Percentiles rank a stretch among this genome's conserved stretches.
phyloP scores from a whole-genome alignment of 495 filamentous ascomycete species.

The Oleoguttula mirabilis region DNA sequence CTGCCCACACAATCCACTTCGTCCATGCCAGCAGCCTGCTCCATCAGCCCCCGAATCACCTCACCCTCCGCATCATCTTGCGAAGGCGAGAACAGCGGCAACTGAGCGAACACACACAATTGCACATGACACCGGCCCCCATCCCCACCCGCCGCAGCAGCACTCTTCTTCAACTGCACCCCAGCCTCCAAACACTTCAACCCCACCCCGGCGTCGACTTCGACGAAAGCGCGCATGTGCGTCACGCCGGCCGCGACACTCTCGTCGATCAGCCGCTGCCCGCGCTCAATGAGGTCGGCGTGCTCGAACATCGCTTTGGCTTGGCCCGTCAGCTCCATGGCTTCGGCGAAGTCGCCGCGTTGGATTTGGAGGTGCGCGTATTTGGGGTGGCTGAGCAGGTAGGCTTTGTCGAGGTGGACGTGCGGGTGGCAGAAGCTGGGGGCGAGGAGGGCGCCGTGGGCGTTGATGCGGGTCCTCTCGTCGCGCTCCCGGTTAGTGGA shows the following conservation, averaged over 20 bases:
- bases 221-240: conserved; percentile 60
- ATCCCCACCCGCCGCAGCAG: conserved; percentile 40
- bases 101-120: conserved; percentile 63
- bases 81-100: conserved; percentile 50
- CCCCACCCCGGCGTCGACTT: conserved; percentile 53
- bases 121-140: conserved; percentile 46
- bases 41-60: conserved; percentile 37
- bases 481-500: conserved; percentile 24
- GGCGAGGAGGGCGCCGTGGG: conserved; percentile 31
- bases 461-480: conserved; percentile 10
- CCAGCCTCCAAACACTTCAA: conserved; percentile 48
- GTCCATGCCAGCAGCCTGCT: conserved; percentile 33
- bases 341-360: conserved; percentile 54
- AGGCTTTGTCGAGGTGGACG: conserved; percentile 67
- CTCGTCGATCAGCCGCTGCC: conserved; percentile 53
- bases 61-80: conserved; percentile 30
- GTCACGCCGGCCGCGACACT: conserved; percentile 57
- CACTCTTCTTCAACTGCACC: conserved; percentile 39
- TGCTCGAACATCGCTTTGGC: conserved; percentile 52
- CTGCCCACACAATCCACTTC: conserved; percentile 52
- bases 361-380: conserved; percentile 48
- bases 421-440: conserved; percentile 63
- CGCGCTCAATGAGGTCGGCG: conserved; percentile 49
- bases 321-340: conserved; percentile 45
- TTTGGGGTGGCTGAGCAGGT: conserved; percentile 45